Evolutionary conservation across 805 yeast genomes (phyloP).

Genomic region (Maudiozyma saulgeensis): DNA sequence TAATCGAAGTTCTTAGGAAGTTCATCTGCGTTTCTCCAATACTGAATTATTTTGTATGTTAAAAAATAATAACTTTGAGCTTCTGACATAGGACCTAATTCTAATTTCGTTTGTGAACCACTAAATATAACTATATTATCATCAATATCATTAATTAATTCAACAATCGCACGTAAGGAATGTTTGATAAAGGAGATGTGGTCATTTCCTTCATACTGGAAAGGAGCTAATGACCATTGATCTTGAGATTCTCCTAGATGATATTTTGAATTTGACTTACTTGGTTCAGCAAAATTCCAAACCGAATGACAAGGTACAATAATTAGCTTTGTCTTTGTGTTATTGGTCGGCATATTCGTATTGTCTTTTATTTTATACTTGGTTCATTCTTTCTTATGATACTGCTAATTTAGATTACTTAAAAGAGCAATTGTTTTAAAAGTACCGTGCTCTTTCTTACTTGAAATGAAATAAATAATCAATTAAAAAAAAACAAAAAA

Average conservation of each 20-base stretch:
- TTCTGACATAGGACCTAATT: constrained; percentile 49
- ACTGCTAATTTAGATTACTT: too few relatives aligned
- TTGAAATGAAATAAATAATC: too few relatives aligned
- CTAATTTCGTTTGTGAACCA: constrained; percentile 65
- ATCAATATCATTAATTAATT: constrained; percentile 25
- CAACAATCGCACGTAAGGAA: constrained; percentile 36
- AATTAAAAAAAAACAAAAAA: too few relatives aligned
- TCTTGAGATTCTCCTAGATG: constrained; percentile 37
- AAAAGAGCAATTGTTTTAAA: background rate
- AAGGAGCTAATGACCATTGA: constrained; percentile 62
- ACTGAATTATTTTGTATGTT: constrained; percentile 27
- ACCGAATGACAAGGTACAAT: constrained; percentile 57
- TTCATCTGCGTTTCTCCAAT: background rate
- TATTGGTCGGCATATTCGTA: background rate
- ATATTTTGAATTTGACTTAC: background rate
- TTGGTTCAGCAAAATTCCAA: constrained; percentile 33
- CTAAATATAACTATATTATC: constrained; percentile 36
- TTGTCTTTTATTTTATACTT: background rate
- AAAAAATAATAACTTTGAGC: constrained; percentile 46
- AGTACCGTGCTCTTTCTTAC: too few relatives aligned
- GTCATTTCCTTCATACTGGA: constrained; percentile 62
- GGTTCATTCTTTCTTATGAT: background rate
- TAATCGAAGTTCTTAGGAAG: constrained; percentile 3
- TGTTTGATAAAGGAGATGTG: constrained; percentile 59
- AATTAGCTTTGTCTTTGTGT: constrained; percentile 27